These are phyloP conservation scores for Calonectria montana DNA, from an alignment of 2,329 filamentous ascomycete species.

Conservation along the genomic window DNA sequence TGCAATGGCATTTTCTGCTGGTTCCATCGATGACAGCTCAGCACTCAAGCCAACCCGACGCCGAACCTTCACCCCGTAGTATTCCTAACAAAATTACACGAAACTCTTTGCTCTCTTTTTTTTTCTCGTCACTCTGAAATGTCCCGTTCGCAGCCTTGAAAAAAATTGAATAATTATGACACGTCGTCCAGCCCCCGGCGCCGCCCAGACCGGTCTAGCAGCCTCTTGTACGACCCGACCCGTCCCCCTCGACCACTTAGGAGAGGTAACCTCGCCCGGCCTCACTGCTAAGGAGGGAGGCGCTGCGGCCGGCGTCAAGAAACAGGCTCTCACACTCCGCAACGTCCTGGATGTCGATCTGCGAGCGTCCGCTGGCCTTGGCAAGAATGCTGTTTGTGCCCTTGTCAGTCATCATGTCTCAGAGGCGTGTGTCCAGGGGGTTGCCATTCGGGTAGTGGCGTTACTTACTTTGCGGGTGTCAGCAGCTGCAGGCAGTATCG, in stretches of 20 bases:
- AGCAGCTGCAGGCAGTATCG: slow-evolving; percentile 94
- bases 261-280: slow-evolving; percentile 73
- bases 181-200: slow-evolving; percentile 38
- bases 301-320: slow-evolving; percentile 84
- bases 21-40: slow-evolving; percentile 35
- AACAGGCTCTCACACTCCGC: slow-evolving; percentile 86
- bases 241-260: slow-evolving; percentile 50
- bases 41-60: slow-evolving; percentile 40
- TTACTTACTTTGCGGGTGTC: slow-evolving; percentile 78
- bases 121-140: slow-evolving; percentile 24
- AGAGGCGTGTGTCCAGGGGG: slow-evolving; percentile 28
- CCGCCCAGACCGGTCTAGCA: slow-evolving; percentile 30
- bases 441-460: slow-evolving; percentile 31
- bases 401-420: slow-evolving; percentile 49
- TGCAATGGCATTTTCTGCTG: slow-evolving; percentile 24
- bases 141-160: slow-evolving; percentile 31
- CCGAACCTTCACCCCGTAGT: slow-evolving; percentile 25
- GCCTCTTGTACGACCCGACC: slow-evolving; percentile 11
- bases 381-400: slow-evolving; percentile 78
- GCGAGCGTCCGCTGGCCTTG: slow-evolving; percentile 80
- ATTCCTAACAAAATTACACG: slow-evolving; percentile 41
- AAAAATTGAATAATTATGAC: slow-evolving; percentile 43
- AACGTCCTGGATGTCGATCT: slow-evolving; percentile 83
- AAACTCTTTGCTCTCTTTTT: slow-evolving; percentile 36
- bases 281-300: slow-evolving; percentile 73